phyloP scores from a whole-genome alignment of 2,329 filamentous ascomycete species.

The Pochonia chlamydosporia region DNA sequence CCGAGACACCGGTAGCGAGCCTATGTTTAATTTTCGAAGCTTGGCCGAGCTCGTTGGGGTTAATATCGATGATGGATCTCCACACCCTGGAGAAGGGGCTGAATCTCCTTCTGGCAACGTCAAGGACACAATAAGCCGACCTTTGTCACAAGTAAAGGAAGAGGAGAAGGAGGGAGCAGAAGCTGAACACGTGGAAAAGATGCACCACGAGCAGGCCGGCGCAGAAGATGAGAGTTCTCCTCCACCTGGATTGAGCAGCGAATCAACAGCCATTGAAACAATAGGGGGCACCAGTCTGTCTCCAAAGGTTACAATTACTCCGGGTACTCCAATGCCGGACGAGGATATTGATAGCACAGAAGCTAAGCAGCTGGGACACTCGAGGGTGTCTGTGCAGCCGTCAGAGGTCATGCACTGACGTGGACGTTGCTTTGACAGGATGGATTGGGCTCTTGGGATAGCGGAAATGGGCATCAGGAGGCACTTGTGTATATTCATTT shows the following conservation, averaged over 20 bases:
- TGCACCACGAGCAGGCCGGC: neutral
- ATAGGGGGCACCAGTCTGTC: constrained; percentile 3
- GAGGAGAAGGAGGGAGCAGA: constrained; percentile 29
- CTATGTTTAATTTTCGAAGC: constrained; percentile 88
- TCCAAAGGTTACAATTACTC: constrained; percentile 8
- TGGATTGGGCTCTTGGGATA: neutral
- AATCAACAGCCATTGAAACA: constrained; percentile 6
- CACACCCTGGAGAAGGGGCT: constrained; percentile 19
- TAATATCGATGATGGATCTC: constrained; percentile 42
- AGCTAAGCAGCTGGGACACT: constrained; percentile 38
- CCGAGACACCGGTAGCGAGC: constrained; percentile 53
- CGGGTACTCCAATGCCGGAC: constrained; percentile 36
- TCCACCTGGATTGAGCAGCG: constrained; percentile 2
- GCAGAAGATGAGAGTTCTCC: neutral
- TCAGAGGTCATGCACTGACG: constrained; percentile 28
- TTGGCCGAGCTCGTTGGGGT: constrained; percentile 78
- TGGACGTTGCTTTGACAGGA: neutral
- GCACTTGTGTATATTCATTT: no score
- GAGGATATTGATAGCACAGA: constrained; percentile 27
- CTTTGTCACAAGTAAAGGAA: constrained; percentile 32
- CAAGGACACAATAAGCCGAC: constrained; percentile 14
- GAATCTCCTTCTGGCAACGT: constrained; percentile 17
- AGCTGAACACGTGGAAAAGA: constrained; percentile 24
- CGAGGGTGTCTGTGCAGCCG: constrained; percentile 28
- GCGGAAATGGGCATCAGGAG: neutral